phyloP scores from a whole-genome alignment of 2,329 filamentous ascomycete genomes.

The Aspergillus quadricinctus region DNA sequence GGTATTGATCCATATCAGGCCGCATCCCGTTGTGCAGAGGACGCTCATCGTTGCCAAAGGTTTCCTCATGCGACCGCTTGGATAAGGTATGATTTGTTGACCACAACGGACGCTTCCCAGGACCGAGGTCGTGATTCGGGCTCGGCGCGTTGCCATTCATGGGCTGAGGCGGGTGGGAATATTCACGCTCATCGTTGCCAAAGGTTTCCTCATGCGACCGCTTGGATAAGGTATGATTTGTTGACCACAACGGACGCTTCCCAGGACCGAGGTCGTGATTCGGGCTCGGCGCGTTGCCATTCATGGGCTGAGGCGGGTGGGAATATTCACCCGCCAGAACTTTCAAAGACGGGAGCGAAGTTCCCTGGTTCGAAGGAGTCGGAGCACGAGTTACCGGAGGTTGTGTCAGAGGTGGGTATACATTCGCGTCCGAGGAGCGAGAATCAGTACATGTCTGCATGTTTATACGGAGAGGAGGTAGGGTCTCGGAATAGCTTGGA shows the following conservation, averaged over 20 bases:
- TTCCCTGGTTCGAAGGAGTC: slow-evolving; percentile 22
- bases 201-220: slow-evolving; percentile 37
- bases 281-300: slow-evolving; percentile 18
- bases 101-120: slow-evolving; percentile 27
- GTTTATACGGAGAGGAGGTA: slow-evolving; percentile 25
- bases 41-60: slow-evolving; percentile 37
- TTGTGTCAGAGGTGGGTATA: slow-evolving; percentile 38
- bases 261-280: slow-evolving; percentile 20
- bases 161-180: slow-evolving; percentile 19
- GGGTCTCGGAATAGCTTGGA: slow-evolving; percentile 25
- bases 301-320: slow-evolving; percentile 20
- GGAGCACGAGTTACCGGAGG: slow-evolving; percentile 19
- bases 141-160: slow-evolving; percentile 20
- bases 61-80: slow-evolving; percentile 36
- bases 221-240: slow-evolving; percentile 26
- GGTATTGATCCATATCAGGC: slow-evolving; percentile 30
- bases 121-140: slow-evolving; percentile 19
- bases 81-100: slow-evolving; percentile 24
- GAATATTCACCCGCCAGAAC: slow-evolving; percentile 25
- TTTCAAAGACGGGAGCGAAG: slow-evolving; percentile 37
- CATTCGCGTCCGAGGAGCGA: slow-evolving; percentile 35
- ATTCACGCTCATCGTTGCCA: slow-evolving; percentile 35
- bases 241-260: slow-evolving; percentile 31
- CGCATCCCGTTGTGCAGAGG: slow-evolving; percentile 44
- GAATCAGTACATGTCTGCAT: slow-evolving; percentile 30